phyloP scores from a whole-genome alignment of 208 protist genomes.

The Trypanosoma vivax region DNA sequence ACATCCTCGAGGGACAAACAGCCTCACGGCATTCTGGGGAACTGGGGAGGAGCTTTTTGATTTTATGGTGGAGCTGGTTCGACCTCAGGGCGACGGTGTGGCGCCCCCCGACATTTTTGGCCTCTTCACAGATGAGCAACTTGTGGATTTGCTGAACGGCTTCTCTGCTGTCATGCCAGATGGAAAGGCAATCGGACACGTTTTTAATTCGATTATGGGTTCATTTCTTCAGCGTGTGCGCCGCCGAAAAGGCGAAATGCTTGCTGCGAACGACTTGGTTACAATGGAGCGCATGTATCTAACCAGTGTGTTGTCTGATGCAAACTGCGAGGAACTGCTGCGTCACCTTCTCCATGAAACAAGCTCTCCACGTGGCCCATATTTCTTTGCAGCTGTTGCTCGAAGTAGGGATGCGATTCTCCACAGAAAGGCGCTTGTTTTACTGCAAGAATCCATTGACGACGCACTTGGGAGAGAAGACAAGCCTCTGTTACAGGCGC shows the following conservation, averaged over 20 bases:
- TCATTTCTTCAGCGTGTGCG: slow-evolving; percentile 30
- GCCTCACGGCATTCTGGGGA: slow-evolving; percentile 31
- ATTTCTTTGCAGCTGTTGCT: slow-evolving; percentile 77
- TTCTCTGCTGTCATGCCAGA: slow-evolving; percentile 47
- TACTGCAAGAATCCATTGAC: slow-evolving; percentile 35
- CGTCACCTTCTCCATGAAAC: slow-evolving; percentile 12
- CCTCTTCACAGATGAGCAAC: slow-evolving; percentile 27
- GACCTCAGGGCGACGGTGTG: neutral
- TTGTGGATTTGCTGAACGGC: slow-evolving; percentile 60
- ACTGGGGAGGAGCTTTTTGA: slow-evolving; percentile 62
- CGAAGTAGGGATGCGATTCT: slow-evolving; percentile 29
- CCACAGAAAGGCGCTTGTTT: slow-evolving; percentile 24
- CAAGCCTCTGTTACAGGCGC: slow-evolving; percentile 23
- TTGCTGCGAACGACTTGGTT: slow-evolving; percentile 21
- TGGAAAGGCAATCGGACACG: slow-evolving; percentile 29
- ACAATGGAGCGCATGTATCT: slow-evolving; percentile 69
- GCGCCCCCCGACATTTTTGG: slow-evolving; percentile 18
- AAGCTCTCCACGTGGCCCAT: slow-evolving; percentile 37
- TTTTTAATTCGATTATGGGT: slow-evolving; percentile 33
- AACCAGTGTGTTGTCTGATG: slow-evolving; percentile 32
- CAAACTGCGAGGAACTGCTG: slow-evolving; percentile 14
- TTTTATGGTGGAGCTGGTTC: slow-evolving; percentile 36
- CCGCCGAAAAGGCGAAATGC: neutral
- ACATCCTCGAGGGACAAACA: slow-evolving; percentile 64
- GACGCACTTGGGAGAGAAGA: slow-evolving; percentile 15